Percentiles rank a stretch among this genome's conserved stretches.
These are phyloP conservation scores for Catunica adiposa DNA, from an alignment of 2,329 filamentous ascomycete species.

Conservation along the genomic window DNA sequence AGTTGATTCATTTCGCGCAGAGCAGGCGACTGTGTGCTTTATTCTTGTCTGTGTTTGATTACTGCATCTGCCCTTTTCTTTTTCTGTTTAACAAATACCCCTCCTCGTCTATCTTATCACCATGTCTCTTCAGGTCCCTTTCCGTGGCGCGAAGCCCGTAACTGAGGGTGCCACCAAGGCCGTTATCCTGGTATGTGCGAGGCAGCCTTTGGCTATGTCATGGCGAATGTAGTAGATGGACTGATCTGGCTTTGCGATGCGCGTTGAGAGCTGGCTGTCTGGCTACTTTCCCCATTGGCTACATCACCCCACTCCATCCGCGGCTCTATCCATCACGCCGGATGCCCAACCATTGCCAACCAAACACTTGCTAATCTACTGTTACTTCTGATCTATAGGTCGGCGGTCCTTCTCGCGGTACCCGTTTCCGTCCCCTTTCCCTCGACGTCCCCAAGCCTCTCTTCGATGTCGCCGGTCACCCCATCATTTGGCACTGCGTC, in stretches of 20 bases:
- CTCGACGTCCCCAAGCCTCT: constrained; percentile 96
- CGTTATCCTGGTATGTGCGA: constrained; percentile 62
- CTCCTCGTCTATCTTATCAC: background rate
- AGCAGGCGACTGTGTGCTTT: background rate
- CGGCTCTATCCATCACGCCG: no score
- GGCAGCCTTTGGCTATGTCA: background rate
- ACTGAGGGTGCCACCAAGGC: constrained; percentile 54
- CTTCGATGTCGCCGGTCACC: constrained; percentile 94
- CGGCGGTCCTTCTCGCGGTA: constrained; percentile 87
- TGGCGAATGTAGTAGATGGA: no score
- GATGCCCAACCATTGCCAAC: no score
- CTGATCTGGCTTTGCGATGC: no score
- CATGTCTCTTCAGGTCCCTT: constrained; percentile 30
- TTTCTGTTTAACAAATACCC: background rate
- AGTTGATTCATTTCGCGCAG: background rate
- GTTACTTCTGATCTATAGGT: constrained; percentile 39
- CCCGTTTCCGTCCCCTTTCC: constrained; percentile 83
- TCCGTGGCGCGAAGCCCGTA: constrained; percentile 30
- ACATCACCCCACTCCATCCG: no score
- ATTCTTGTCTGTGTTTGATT: background rate
- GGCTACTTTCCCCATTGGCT: no score
- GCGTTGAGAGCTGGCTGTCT: no score
- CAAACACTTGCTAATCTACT: no score
- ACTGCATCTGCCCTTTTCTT: background rate
- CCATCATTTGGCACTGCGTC: constrained; percentile 96